Base-by-base conservation (phyloP, 1,139 yeast genomes). In the Wickerhamomyces sp. region DNA sequence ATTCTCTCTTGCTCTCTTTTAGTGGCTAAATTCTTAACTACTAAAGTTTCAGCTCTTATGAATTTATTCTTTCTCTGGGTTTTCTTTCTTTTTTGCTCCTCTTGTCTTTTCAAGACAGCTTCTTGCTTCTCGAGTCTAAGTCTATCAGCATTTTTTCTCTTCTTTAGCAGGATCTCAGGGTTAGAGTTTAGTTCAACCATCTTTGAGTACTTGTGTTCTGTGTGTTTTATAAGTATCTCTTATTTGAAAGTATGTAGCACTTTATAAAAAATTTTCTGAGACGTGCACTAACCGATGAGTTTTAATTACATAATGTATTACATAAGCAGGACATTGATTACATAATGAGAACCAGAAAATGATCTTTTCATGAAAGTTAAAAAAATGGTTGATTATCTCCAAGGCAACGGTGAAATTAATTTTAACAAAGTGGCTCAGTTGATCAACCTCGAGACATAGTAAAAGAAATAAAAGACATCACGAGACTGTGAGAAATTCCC, bases 71-170 rank as follows among this genome's bases (percentile, higher is more conserved):
- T 67, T 41, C 64, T 64, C 40, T 63, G 63, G 39, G 61, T 65
- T 50, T 65, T 66, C 52, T 66, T 70, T 50, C 66, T 67, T 38
- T 60, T 59, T 44, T 60, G 61, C 31, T 73, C 65, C 68, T 77
- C 59, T 56, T 65, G 63, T 74, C 60, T 62, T 43, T 58, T 48
- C 41, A 61, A 62, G 12, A 66, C 64, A 26, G 56, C 52, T 41
- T 63, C 82, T 56, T 78, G 86, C 56, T 77, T 79, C 55, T 77
- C 81, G 43, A 82, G 56, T 59, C 89, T 74, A 53, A 80, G 69
- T 60, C 83, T 70, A 58, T 84, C 90, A 46, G 81, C 83, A 58
- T 82, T 77, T 67, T 83, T 84, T 64, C 94, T 77, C 68, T 83
- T 84, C 56, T 81, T 78, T 51, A 84, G 70, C 53, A 84, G 76